phyloP scores from a whole-genome alignment of 208 protist genomes.

The Trypanosoma congolense region DNA sequence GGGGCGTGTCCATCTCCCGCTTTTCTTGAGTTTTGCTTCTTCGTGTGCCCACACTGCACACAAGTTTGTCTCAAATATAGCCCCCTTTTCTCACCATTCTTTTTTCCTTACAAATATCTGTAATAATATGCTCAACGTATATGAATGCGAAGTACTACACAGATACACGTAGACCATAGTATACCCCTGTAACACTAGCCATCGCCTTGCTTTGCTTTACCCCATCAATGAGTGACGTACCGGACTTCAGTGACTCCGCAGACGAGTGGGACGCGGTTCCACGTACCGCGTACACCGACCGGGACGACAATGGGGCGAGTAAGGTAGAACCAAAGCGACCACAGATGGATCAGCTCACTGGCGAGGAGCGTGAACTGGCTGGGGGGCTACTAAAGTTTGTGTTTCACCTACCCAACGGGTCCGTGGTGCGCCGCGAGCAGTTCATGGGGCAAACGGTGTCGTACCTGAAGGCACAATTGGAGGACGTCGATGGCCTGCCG shows the following conservation, averaged over 20 bases:
- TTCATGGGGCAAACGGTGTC: slow-evolving; percentile 81
- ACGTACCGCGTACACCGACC: slow-evolving; percentile 2
- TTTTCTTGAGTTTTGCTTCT: too few species aligned
- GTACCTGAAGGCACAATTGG: slow-evolving; percentile 65
- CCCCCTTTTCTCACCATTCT: too few species aligned
- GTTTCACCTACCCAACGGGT: slow-evolving; percentile 45
- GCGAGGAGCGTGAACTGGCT: slow-evolving; percentile 61
- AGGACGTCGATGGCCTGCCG: slow-evolving; percentile 38
- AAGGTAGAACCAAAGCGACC: slow-evolving; percentile 3
- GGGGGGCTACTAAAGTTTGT: slow-evolving; percentile 31
- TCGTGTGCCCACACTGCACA: too few species aligned
- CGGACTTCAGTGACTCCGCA: slow-evolving; percentile 43
- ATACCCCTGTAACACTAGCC: too few species aligned
- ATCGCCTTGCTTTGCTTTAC: too few species aligned
- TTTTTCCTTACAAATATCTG: too few species aligned
- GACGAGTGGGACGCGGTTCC: slow-evolving; percentile 73
- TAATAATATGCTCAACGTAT: too few species aligned
- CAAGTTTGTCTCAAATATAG: too few species aligned
- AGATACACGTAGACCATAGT: too few species aligned
- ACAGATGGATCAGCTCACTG: slow-evolving; percentile 34
- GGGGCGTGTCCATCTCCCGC: too few species aligned
- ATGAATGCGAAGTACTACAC: too few species aligned
- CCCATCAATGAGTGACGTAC: slow-evolving; percentile 9
- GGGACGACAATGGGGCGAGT: background rate
- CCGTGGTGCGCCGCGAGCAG: slow-evolving; percentile 28